phyloP scores from a whole-genome alignment of 139 green algal species.

The Picochlorum sp. region DNA sequence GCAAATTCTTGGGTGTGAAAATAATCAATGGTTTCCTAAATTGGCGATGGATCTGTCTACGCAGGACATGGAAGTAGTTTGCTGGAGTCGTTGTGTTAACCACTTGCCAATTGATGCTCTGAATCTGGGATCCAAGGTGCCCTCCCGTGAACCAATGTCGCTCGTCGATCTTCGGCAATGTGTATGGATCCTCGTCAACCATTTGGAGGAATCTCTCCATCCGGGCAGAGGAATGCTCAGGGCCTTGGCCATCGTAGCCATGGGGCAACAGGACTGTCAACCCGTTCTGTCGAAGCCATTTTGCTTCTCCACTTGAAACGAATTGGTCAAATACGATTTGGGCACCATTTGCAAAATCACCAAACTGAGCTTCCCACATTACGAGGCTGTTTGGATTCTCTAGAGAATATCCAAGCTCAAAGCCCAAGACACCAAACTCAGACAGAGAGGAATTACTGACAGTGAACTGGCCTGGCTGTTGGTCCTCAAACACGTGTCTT shows the following conservation, averaged over 20 bases:
- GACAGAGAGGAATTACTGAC: constrained; percentile 70
- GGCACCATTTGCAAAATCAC: constrained; percentile 95
- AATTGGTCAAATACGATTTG: constrained; percentile 97
- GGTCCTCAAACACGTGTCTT: constrained; percentile 63
- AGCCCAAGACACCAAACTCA: constrained; percentile 95
- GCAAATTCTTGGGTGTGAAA: constrained; percentile 89
- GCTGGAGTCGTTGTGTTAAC: constrained; percentile 93
- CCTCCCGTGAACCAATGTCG: constrained; percentile 67
- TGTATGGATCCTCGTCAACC: constrained; percentile 86
- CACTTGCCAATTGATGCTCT: constrained; percentile 84
- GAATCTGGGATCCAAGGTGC: constrained; percentile 78
- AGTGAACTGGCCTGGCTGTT: constrained; percentile 58
- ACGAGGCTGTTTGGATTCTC: constrained; percentile 95
- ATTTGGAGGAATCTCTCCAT: constrained; percentile 93
- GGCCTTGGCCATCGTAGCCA: constrained; percentile 95
- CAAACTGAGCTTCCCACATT: constrained; percentile 96
- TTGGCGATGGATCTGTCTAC: constrained; percentile 72
- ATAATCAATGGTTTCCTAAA: constrained; percentile 98
- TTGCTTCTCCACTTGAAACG: constrained; percentile 81
- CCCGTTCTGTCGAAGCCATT: constrained; percentile 84
- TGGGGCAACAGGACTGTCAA: constrained; percentile 87
- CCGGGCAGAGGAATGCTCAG: constrained; percentile 80
- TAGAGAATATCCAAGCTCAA: constrained; percentile 95
- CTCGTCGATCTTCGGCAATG: constrained; percentile 65
- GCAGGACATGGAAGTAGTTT: constrained; percentile 97